Evolutionary conservation across 2,329 filamentous ascomycete species (phyloP).

Genomic region (Pseudogymnoascus sp.): DNA sequence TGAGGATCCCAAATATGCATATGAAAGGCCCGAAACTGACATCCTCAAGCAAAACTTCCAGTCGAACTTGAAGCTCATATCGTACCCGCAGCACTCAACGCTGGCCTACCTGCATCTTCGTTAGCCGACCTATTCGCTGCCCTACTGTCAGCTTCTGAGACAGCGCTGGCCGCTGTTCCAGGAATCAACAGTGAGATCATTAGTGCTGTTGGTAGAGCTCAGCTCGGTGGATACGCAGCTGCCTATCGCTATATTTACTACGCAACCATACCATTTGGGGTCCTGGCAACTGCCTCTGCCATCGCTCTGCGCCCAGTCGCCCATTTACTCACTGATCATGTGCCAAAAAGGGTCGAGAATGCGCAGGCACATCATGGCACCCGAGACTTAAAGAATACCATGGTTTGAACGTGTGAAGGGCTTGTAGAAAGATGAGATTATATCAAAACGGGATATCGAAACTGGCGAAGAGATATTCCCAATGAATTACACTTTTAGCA

Average conservation of each 20-base stretch:
- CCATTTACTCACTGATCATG: neutral
- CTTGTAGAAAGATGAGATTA: too few species aligned
- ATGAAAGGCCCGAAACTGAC: neutral
- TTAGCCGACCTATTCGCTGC: neutral
- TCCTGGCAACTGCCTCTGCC: neutral
- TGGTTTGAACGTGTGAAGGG: neutral
- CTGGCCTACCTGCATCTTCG: constrained; percentile 7
- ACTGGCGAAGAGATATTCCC: too few species aligned
- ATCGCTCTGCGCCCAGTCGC: neutral
- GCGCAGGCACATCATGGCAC: neutral
- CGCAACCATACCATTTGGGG: neutral
- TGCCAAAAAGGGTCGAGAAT: neutral
- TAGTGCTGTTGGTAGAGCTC: constrained; percentile 6
- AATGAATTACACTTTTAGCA: too few species aligned
- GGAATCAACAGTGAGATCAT: constrained; percentile 10
- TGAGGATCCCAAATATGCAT: neutral
- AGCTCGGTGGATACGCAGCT: neutral
- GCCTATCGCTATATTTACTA: neutral
- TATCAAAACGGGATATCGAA: too few species aligned
- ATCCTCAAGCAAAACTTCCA: neutral
- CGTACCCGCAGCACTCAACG: constrained; percentile 14
- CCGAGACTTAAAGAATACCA: neutral
- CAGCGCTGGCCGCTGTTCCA: constrained; percentile 1
- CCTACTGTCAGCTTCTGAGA: neutral
- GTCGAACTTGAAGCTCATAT: constrained; percentile 2